These are phyloP conservation scores for Neonectria magnoliae DNA, from an alignment of 2,329 filamentous ascomycete species.

Conservation along the genomic window DNA sequence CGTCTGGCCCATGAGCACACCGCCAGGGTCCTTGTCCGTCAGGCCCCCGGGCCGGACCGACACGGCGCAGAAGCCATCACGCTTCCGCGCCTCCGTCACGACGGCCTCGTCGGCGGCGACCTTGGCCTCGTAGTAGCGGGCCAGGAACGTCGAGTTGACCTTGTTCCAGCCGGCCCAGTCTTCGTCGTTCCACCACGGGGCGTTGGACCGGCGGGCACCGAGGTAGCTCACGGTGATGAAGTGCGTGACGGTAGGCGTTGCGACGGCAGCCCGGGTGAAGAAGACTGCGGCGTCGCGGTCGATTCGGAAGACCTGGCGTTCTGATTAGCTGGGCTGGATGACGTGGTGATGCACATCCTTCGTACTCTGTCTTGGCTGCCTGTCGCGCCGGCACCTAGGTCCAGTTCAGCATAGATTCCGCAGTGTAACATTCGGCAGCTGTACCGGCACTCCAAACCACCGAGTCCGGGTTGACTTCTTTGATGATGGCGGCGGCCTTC, in stretches of 20 bases:
- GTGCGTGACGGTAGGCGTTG: constrained; percentile 54
- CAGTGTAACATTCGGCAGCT: background rate
- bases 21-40: constrained; percentile 56
- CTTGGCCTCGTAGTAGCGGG: constrained; percentile 65
- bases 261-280: constrained; percentile 38
- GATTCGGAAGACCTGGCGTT: constrained; percentile 38
- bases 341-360: background rate
- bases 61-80: constrained; percentile 53
- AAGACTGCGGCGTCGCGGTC: constrained; percentile 40
- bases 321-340: constrained; percentile 5
- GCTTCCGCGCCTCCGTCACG: constrained; percentile 53
- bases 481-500: constrained; percentile 61
- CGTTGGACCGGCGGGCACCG: constrained; percentile 56
- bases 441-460: constrained; percentile 69
- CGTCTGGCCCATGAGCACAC: constrained; percentile 55
- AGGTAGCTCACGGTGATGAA: constrained; percentile 71
- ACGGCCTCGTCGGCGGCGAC: constrained; percentile 64
- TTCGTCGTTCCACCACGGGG: constrained; percentile 62
- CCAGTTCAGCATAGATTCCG: constrained; percentile 8
- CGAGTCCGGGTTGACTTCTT: constrained; percentile 67
- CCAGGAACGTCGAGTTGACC: constrained; percentile 52
- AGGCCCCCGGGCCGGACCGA: constrained; percentile 60
- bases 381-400: constrained; percentile 37
- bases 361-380: constrained; percentile 53
- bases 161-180: constrained; percentile 54